Evolutionary conservation across 495 filamentous ascomycete species (phyloP).

Genomic region (Aspergillus sclerotiicarbonarius): DNA sequence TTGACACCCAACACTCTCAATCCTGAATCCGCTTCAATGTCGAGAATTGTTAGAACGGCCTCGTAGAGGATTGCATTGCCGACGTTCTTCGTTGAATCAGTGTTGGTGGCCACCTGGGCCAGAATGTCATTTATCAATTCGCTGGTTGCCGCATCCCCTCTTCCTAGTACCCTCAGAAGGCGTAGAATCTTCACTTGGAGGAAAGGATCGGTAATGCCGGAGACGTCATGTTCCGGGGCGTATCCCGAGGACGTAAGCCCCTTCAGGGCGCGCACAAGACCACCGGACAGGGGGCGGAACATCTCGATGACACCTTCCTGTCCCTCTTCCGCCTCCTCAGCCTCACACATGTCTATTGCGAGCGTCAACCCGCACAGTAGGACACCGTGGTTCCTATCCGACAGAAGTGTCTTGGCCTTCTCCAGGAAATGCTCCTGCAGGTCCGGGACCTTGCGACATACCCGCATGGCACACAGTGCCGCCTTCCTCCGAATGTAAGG

Average conservation of each 20-base stretch:
- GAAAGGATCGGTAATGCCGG: conserved; percentile 98
- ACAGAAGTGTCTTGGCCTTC: conserved; percentile 83
- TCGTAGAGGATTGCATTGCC: conserved; percentile 98
- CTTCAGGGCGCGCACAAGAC: conserved; percentile 87
- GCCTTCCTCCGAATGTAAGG: conserved; percentile 97
- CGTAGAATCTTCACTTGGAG: conserved; percentile 93
- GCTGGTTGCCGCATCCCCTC: conserved; percentile 84
- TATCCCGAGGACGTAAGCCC: conserved; percentile 90
- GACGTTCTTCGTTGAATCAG: conserved; percentile 96
- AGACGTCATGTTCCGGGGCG: conserved; percentile 96
- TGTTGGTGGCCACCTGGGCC: conserved; percentile 97
- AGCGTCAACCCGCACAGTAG: conserved; percentile 88
- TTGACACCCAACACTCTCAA: conserved; percentile 93
- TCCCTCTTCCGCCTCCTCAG: conserved; percentile 83
- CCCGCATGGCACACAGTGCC: conserved; percentile 98
- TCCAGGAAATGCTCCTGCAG: conserved; percentile 96
- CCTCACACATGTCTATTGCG: conserved; percentile 89
- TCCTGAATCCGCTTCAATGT: conserved; percentile 96
- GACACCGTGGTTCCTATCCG: conserved; percentile 92
- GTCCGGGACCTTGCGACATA: conserved; percentile 96
- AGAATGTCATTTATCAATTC: conserved; percentile 98
- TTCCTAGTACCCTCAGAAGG: conserved; percentile 77
- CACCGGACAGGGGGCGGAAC: conserved; percentile 76
- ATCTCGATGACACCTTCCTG: conserved; percentile 84
- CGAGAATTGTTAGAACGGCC: conserved; percentile 93